Conservation (phyloP, 1,139 yeast genomes). For the Lodderomyces metapsilosis region DNA sequence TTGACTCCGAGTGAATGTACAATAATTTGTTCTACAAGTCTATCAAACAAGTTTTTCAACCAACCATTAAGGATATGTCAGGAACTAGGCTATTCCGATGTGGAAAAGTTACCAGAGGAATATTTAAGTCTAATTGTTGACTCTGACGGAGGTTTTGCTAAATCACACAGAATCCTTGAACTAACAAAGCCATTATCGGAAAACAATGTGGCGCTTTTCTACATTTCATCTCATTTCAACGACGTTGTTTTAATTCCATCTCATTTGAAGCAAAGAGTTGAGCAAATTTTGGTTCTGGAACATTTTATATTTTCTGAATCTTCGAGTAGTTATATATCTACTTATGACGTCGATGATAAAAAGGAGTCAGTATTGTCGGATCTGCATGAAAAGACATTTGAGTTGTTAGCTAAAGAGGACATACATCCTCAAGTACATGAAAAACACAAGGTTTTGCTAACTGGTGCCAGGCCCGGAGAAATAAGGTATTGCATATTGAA, state of each 20-base stretch:
- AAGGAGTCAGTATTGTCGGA: not conserved
- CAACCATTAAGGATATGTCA: constrained; percentile 32
- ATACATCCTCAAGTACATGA: constrained; percentile 48
- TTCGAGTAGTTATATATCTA: constrained; percentile 30
- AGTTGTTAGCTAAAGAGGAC: constrained; percentile 36
- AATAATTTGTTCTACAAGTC: constrained; percentile 44
- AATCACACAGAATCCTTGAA: constrained; percentile 54
- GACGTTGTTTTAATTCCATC: constrained; percentile 65
- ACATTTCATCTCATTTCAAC: constrained; percentile 63
- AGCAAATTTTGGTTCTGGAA: constrained; percentile 40
- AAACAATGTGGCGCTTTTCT: constrained; percentile 59
- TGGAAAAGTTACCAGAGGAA: constrained; percentile 43
- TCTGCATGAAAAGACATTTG: constrained; percentile 28
- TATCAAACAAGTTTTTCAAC: constrained; percentile 37
- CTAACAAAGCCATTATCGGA: constrained; percentile 60
- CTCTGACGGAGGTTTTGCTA: constrained; percentile 56
- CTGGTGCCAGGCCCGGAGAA: constrained; percentile 60
- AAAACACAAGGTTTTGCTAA: constrained; percentile 46
- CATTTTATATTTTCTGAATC: constrained; percentile 46
- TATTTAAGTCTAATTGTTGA: constrained; percentile 60
- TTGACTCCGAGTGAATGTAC: constrained; percentile 59
- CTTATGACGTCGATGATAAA: constrained; percentile 8
- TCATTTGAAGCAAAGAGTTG: constrained; percentile 42
- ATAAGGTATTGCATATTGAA: constrained; percentile 37
- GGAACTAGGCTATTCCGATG: constrained; percentile 29